These are phyloP conservation scores for Backusella luteola DNA, from an alignment of 192 early-diverging fungal genomes.

Conservation along the genomic window DNA sequence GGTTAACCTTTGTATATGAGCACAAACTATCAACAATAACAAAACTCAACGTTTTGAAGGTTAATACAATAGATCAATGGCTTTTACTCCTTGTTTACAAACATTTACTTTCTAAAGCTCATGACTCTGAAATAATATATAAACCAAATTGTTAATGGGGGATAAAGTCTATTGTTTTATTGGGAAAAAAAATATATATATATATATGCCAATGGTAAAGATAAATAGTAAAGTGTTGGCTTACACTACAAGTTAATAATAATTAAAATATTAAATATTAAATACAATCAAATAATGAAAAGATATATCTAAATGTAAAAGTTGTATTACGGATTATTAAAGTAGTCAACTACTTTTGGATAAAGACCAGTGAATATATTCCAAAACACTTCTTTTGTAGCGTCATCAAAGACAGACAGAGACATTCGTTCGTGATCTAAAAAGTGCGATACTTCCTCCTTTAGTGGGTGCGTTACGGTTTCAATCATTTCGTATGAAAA, in stretches of 20 bases:
- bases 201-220: slow-evolving; percentile 8
- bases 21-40: too few relatives aligned
- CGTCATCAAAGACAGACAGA: not conserved
- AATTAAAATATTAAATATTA: not conserved
- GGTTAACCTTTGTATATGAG: too few relatives aligned
- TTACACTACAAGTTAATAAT: not conserved
- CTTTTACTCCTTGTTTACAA: too few relatives aligned
- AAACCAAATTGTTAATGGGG: not conserved
- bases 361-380: slow-evolving; percentile 17
- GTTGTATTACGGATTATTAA: not conserved
- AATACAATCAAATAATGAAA: not conserved
- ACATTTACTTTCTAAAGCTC: not conserved
- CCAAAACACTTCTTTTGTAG: slow-evolving; percentile 23
- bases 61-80: too few relatives aligned
- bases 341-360: slow-evolving; percentile 16
- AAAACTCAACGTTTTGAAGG: too few relatives aligned
- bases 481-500: not conserved
- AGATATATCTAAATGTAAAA: not conserved
- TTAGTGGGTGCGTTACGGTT: not conserved
- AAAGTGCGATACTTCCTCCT: not conserved
- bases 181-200: not conserved
- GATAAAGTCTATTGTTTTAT: not conserved
- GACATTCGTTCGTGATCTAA: not conserved
- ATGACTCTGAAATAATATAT: not conserved
- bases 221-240: not conserved